phyloP scores from a whole-genome alignment of 331 rosid species.

The Prunus yedoensis region DNA sequence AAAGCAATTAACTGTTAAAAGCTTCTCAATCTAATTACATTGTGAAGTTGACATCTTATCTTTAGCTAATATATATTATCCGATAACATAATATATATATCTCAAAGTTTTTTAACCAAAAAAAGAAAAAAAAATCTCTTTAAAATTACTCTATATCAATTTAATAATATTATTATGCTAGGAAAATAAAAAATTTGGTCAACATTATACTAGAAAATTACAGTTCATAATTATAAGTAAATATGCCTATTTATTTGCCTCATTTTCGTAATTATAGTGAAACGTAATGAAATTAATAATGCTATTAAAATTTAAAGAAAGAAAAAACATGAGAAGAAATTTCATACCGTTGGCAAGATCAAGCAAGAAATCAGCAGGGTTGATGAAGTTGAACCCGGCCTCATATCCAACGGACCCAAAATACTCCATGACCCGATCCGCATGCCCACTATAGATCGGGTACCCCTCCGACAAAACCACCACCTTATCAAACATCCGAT shows the following conservation, averaged over 20 bases:
- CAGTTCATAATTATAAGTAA: no score
- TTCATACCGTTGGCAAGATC: constrained; percentile 90
- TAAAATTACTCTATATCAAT: no score
- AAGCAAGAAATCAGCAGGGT: constrained; percentile 90
- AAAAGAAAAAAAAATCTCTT: no score
- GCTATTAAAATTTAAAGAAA: no score
- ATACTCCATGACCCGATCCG: constrained; percentile 75
- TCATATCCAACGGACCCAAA: constrained; percentile 59
- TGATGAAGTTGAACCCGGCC: constrained; percentile 64
- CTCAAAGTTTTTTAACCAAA: neutral
- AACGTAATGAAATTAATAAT: neutral
- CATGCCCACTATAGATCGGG: constrained; percentile 63
- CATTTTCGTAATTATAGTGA: neutral
- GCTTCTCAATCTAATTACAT: neutral
- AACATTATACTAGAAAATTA: no score
- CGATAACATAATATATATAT: no score
- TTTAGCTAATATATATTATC: neutral
- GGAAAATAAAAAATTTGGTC: no score
- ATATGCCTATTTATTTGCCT: neutral
- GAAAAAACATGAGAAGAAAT: neutral
- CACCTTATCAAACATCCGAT: constrained; percentile 82
- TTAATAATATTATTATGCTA: no score
- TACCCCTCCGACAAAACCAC: constrained; percentile 67
- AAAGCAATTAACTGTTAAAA: constrained; percentile 26
- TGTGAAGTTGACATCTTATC: constrained; percentile 12